Base-by-base conservation (phyloP, 2,329 filamentous ascomycete genomes). In the Zelopaecilomyces penicillatus region DNA sequence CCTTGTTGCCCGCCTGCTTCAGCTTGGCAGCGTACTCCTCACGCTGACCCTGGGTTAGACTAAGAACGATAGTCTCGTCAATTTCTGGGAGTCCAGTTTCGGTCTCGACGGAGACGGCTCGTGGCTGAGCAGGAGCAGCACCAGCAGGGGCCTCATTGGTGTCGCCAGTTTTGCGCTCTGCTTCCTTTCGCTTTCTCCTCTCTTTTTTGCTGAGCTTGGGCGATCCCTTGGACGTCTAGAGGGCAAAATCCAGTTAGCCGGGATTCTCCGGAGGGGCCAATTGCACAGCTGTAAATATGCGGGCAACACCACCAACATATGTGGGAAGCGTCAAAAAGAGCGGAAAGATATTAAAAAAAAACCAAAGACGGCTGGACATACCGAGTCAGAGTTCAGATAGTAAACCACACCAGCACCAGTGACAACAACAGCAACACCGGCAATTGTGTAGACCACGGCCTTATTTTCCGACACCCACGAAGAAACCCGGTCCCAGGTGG, bases 381-480 rank as follows among this genome's bases (percentile, higher is more conserved):
- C 78, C 55, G 74, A 69, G 55, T 76, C 73, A 51, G 66, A 70
- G 52, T 71, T 85, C 54, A 95, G 74, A 67, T 96, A 97, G 74
- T 97, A 98, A 61, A 95, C 84, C 37, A 87, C 87, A 56, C 93
- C 91, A 31, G 90, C 91, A 50, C 87, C 87, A 10, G 88, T 93
- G 45, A 95, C 86, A 37, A 96, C 88, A 39, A 95, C 78, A 43
- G 91, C 91, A 48, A 95, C 86, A 59, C 93, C 93, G 45, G 91
- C 93, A 68, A 97, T 87, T 54, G 93, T 96, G 69, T 96, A 98
- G 51, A 95, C 90, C 44, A 91, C 78, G 39, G 87, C 85, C 73
- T 96, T 97, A 71, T 98, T 90, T 65, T 97, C 91, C 3, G 89
- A 87, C 10, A 86, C 89, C 91, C 93, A 98, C 61, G 74, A 83